Percentiles rank a stretch among this genome's conserved stretches.
These are phyloP conservation scores for Huntiella savannae DNA, from an alignment of 2,329 filamentous ascomycete species.

Conservation along the genomic window DNA sequence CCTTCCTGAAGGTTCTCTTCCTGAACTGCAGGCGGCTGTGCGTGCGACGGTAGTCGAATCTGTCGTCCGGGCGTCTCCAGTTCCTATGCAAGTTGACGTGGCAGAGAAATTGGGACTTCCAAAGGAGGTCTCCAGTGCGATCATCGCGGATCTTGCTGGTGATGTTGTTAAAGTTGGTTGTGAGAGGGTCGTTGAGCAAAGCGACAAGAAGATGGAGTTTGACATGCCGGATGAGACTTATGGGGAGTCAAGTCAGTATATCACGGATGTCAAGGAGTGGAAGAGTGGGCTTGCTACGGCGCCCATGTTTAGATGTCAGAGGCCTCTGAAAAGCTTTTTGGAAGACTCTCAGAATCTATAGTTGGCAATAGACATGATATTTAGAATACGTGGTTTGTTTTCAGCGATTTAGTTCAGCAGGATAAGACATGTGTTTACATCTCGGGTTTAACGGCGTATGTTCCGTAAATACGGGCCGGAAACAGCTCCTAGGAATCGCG, in stretches of 20 bases:
- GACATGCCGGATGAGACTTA: slow-evolving; percentile 23
- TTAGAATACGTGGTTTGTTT: too few species aligned
- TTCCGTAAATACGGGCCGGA: too few species aligned
- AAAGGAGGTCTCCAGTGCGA: slow-evolving; percentile 18
- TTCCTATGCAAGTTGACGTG: slow-evolving; percentile 1
- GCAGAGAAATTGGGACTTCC: background rate
- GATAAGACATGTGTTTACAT: too few species aligned
- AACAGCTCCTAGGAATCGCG: too few species aligned
- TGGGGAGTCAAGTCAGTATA: slow-evolving; percentile 31
- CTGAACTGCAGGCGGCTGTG: slow-evolving; percentile 13
- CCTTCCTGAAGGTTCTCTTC: background rate
- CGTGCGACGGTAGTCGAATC: slow-evolving; percentile 9
- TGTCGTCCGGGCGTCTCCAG: slow-evolving; percentile 4
- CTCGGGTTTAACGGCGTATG: too few species aligned
- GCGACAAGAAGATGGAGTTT: slow-evolving; percentile 6
- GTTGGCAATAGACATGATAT: too few species aligned
- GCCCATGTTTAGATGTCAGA: too few species aligned
- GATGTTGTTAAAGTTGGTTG: slow-evolving; percentile 18
- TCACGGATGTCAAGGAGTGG: slow-evolving; percentile 63
- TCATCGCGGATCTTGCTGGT: slow-evolving; percentile 3
- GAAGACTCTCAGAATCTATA: too few species aligned
- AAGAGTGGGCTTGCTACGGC: slow-evolving; percentile 48
- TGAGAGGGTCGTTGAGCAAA: slow-evolving; percentile 17
- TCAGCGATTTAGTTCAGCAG: too few species aligned
- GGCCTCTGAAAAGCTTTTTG: too few species aligned